Conservation (phyloP, 441 rosid genomes). For the Macaranga tanarius region DNA sequence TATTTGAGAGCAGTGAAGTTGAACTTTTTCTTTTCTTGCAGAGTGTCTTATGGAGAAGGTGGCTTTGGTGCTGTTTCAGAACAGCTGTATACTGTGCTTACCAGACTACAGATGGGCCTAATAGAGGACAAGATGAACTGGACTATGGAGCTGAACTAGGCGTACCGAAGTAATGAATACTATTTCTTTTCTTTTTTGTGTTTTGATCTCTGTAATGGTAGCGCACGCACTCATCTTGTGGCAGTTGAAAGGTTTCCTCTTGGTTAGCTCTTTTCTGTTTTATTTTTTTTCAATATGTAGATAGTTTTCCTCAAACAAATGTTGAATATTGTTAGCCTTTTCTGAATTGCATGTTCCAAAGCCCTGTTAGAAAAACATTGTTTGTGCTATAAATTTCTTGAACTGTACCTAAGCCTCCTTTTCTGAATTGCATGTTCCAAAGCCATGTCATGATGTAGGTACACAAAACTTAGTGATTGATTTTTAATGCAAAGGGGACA, state of each 20-base stretch:
- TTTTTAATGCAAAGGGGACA: too few relatives aligned
- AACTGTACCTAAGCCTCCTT: too few relatives aligned
- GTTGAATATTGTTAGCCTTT: neutral
- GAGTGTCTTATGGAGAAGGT: conserved; percentile 63
- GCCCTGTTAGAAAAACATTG: neutral
- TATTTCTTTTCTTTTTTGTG: neutral
- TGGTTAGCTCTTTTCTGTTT: conserved; percentile 19
- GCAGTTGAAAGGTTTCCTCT: neutral
- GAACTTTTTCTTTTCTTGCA: conserved; percentile 21
- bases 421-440: neutral
- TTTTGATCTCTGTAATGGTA: conserved; percentile 4
- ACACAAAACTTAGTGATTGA: too few relatives aligned
- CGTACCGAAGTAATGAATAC: neutral
- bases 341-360: neutral
- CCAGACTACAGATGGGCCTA: conserved; percentile 92
- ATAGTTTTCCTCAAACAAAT: neutral
- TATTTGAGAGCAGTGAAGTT: neutral
- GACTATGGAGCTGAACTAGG: conserved; percentile 66
- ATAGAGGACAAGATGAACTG: conserved; percentile 81
- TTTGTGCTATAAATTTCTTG: too few relatives aligned
- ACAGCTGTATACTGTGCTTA: conserved; percentile 63
- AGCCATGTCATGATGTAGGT: neutral
- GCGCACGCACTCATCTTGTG: neutral
- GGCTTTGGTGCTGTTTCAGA: conserved; percentile 69
- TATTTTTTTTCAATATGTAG: conserved; percentile 4